Base-by-base conservation (phyloP, 2,329 filamentous ascomycete species). In the Verticillium dahliae region DNA sequence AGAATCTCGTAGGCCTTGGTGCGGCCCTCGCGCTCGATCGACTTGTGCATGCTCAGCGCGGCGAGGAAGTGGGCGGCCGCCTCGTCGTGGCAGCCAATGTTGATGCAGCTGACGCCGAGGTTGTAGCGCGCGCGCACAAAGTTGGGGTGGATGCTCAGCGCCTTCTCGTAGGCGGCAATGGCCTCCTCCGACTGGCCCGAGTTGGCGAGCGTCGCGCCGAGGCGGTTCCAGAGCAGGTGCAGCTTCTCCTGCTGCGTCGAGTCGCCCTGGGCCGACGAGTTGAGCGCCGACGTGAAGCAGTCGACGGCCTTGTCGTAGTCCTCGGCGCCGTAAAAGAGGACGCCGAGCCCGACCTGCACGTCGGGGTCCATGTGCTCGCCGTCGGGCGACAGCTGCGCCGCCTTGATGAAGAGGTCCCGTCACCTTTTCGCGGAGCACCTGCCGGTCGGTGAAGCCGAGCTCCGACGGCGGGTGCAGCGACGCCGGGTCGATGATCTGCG, bases 241-340 rank as follows among this genome's bases (percentile, higher is more conserved):
- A 97, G 81, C 76, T 97, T 92, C 70, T 90, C 88, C 69, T 88
- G 86, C 65, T 91, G 88, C 77, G 97, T 98, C 63, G 88, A 90
- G 9, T 86, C 86, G 62, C 95, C 95, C 39, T 88, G 84, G 75
- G 97, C 92, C 1, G 91, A 92, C 31, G 87, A 91, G 62, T 91
- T 90, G 31, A 99, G 85, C 0, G 96, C 94, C 1, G 94, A 89
- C 61, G 90, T 90, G 84, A 99, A 99, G 81, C 96, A 99, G 80
- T 99, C 95, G 41, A 99, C 94, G 0, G 95, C 95, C 79, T 99
- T 99, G 73, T 95, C 91, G 79, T 97, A 98, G 72, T 98, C 94
- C 76, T 99, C 95, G 35, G 91, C 92, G 59, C 94, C 95, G 77
- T 99, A 99, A 80, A 99, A 98, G 15, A 99, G 85, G 4, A 99